Evolutionary conservation across 1,284 basidiomycete genomes (phyloP), one percentile per base, ranked within the genome.

Genomic region (Ustilago hordei): DNA sequence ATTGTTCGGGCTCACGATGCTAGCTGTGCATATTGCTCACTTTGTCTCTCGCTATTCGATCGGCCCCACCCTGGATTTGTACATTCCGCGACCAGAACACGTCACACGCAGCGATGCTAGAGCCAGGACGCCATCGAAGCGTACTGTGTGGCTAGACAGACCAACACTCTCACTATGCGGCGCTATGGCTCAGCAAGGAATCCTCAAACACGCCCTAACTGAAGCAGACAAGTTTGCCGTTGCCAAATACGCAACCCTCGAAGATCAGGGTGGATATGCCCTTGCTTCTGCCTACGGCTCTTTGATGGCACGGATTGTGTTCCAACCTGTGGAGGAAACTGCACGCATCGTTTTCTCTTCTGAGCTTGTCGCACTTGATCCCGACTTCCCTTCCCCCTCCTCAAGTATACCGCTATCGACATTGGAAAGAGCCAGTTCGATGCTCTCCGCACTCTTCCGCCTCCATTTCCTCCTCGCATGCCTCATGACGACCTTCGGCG

Each of bases 201-300:
- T 97, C 3, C 89, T 98, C 79, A 99, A 99, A 86, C 95, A 99
- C 84, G 89, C 96, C 74, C 88, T 99, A 35, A 98, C 95, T 0
- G 97, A 99, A 85, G 95, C 93, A 11, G 97, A 99, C 87, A 95
- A 97, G 81, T 88, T 99, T 55, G 84, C 84, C 4, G 74, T 85
- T 3, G 79, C 83, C 28, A 75, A 61, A 13, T 67, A 81, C 52
- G 79, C 81, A 12, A 60, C 68, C 4, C 71, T 86, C 4, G 80
- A 77, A 17, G 79, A 85, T 41, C 84, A 86, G 48, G 84, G 84
- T 38, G 84, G 82, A 8, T 86, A 86, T 58, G 84, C 84, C 4
- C 74, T 86, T 12, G 82, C 84, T 3, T 78, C 74, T 41, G 85
- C 85, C 70, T 86, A 85, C 55, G 84, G 81, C 55, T 84, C 82